A percentile compares a stretch with the other conserved stretches of the same genome.
Conservation (phyloP, 2,329 filamentous ascomycete genomes). For the Fusarium phyllophilum region DNA sequence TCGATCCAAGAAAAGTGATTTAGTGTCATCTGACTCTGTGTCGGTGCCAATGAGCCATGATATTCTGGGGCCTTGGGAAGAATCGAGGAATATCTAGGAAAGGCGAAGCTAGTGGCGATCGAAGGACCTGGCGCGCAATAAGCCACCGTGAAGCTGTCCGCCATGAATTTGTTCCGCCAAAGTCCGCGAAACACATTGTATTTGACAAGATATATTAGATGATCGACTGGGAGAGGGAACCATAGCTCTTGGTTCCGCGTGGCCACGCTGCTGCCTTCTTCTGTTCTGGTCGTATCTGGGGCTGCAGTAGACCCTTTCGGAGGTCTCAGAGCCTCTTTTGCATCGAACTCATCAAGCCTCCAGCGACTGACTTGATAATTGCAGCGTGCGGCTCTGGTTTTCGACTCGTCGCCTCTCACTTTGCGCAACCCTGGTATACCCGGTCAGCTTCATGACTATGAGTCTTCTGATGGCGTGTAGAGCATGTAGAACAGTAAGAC, state of each 20-base stretch:
- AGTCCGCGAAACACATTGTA: background rate
- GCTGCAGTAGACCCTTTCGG: accelerated
- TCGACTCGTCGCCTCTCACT: background rate
- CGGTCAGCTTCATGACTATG: background rate
- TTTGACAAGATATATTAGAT: background rate
- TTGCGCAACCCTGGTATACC: background rate
- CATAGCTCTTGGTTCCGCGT: background rate
- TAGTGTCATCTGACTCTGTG: background rate
- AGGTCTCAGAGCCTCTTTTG: accelerated
- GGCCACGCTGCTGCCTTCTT: accelerated
- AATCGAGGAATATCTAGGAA: background rate
- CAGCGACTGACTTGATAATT: background rate
- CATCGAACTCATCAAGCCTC: background rate
- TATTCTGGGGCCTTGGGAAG: background rate
- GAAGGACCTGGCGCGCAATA: background rate
- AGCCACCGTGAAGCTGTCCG: background rate
- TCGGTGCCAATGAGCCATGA: background rate
- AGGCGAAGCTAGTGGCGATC: background rate
- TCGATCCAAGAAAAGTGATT: constrained; percentile 2
- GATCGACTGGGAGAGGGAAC: background rate
- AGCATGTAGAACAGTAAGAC: too few species aligned
- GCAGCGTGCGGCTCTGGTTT: accelerated
- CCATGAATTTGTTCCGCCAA: background rate
- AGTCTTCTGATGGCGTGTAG: too few species aligned
- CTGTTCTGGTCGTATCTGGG: accelerated